Evolutionary conservation across 768 basidiomycete species (phyloP).

Genomic region (Suillus plorans): DNA sequence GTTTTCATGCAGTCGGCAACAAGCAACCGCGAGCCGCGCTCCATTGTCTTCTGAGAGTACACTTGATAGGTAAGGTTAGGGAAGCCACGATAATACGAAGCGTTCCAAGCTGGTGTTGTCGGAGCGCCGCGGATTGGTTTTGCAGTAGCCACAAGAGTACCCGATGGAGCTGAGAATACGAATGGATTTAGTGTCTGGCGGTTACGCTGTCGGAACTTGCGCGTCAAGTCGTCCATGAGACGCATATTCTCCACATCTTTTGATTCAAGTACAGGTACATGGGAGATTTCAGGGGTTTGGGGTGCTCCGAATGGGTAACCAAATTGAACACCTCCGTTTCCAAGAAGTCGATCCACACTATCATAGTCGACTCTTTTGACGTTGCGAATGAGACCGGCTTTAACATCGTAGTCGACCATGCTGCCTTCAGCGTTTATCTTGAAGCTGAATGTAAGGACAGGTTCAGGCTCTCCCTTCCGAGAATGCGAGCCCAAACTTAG

Average conservation of each 20-base stretch:
- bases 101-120: conserved; percentile 24
- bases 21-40: conserved; percentile 48
- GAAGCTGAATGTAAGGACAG: conserved; percentile 78
- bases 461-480: conserved; percentile 40
- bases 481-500: conserved; percentile 47
- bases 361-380: conserved; percentile 65
- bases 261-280: conserved; percentile 10
- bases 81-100: conserved; percentile 45
- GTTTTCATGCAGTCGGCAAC: conserved; percentile 84
- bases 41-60: conserved; percentile 16
- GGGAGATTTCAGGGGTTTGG: not conserved
- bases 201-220: conserved; percentile 24
- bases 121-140: conserved; percentile 34
- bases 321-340: conserved; percentile 16
- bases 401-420: conserved; percentile 68
- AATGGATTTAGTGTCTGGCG: conserved; percentile 23
- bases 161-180: conserved; percentile 23
- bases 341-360: conserved; percentile 56
- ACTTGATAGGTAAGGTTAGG: conserved; percentile 52
- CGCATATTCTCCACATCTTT: conserved; percentile 30
- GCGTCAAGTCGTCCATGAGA: conserved; percentile 29
- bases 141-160: conserved; percentile 27
- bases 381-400: conserved; percentile 73
- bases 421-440: conserved; percentile 61
- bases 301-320: conserved; percentile 22